phyloP scores from a whole-genome alignment of 2,329 filamentous ascomycete genomes.

The Penicillium sp. region DNA sequence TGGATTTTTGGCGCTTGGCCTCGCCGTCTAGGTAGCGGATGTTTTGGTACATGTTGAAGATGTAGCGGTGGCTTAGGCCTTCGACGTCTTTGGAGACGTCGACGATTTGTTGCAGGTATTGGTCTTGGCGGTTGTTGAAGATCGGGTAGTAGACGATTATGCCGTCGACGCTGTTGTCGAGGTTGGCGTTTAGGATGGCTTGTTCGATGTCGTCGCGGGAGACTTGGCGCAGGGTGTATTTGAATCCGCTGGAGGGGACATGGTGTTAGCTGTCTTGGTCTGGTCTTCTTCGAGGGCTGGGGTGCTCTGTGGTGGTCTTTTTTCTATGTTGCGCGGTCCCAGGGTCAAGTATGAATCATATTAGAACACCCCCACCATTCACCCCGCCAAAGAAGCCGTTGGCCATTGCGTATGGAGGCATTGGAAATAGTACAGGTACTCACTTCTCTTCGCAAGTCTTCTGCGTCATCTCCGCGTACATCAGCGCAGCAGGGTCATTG shows the following conservation, averaged over 20 bases:
- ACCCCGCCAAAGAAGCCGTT: conserved; percentile 2
- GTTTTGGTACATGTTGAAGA: conserved; percentile 99
- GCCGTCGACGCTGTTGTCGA: conserved; percentile 70
- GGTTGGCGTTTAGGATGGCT: conserved; percentile 78
- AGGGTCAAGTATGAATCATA: conserved; percentile 26
- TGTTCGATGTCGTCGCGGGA: conserved; percentile 88
- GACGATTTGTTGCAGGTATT: conserved; percentile 93
- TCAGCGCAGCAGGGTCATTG: conserved; percentile 79
- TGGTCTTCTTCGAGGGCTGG: background rate
- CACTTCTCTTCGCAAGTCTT: conserved; percentile 96
- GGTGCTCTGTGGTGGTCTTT: background rate
- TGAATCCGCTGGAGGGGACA: conserved; percentile 65
- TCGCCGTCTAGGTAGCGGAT: conserved; percentile 80
- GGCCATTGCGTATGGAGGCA: conserved; percentile 11
- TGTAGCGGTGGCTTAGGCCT: conserved; percentile 85
- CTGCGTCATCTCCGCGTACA: conserved; percentile 96
- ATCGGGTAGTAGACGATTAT: conserved; percentile 99
- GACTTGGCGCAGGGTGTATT: conserved; percentile 78
- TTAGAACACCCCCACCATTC: conserved; percentile 12
- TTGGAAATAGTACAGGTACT: conserved; percentile 41
- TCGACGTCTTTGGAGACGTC: conserved; percentile 90
- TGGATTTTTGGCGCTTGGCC: conserved; percentile 71
- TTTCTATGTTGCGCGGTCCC: conserved; percentile 21
- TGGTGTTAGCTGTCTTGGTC: conserved; percentile 20
- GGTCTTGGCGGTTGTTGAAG: conserved; percentile 84